Percentiles rank a stretch among this genome's conserved stretches.
These are phyloP conservation scores for Tulasnella calospora DNA, from an alignment of 768 basidiomycete species.

Conservation along the genomic window DNA sequence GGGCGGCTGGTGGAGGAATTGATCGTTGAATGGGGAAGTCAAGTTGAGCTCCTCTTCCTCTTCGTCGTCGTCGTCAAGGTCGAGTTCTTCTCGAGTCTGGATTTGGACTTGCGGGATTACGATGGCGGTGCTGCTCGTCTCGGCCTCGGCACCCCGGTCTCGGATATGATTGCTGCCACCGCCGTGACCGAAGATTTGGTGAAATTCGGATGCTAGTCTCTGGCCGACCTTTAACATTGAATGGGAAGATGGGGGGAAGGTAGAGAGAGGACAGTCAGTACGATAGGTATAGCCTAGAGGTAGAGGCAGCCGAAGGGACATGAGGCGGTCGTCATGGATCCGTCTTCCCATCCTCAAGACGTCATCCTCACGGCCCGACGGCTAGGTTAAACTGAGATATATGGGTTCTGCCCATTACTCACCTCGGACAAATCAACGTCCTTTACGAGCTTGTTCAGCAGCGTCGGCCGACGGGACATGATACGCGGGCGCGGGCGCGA, in stretches of 20 bases:
- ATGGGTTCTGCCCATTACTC: not conserved
- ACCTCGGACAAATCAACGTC: slow-evolving; percentile 7
- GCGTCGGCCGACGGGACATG: slow-evolving; percentile 5
- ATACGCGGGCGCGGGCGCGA: not conserved
- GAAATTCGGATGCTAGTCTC: not conserved
- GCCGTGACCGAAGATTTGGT: not conserved
- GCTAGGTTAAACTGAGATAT: not conserved
- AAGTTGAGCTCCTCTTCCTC: not conserved
- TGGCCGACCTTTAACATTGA: slow-evolving; percentile 2
- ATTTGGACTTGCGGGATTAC: slow-evolving; percentile 3
- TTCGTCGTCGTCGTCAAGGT: not conserved
- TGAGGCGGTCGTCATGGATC: slow-evolving; percentile 8
- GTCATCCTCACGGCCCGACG: slow-evolving; percentile 4
- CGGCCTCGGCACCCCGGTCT: not conserved
- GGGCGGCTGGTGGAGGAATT: not conserved
- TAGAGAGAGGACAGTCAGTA: not conserved
- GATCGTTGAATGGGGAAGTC: not conserved
- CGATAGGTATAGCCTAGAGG: not conserved
- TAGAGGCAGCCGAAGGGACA: not conserved
- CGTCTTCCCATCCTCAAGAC: slow-evolving; percentile 9
- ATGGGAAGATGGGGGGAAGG: not conserved
- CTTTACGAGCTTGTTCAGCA: not conserved
- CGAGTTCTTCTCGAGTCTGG: slow-evolving; percentile 5
- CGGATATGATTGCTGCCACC: not conserved
- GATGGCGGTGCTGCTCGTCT: not conserved